phyloP scores from a whole-genome alignment of 345 rosid species.

The Euclidium syriacum region DNA sequence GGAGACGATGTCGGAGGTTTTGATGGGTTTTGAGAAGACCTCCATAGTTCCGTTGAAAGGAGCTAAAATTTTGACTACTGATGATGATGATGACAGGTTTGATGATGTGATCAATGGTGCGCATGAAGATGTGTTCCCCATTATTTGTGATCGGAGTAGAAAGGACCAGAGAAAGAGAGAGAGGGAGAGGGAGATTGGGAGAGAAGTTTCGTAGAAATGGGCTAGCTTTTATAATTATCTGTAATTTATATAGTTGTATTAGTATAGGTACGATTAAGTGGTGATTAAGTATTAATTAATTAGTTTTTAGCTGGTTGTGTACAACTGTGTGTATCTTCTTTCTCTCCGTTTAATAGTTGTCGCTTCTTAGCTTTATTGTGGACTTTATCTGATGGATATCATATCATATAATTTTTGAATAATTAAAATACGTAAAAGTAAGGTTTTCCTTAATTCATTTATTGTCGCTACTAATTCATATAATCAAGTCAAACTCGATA shows the following conservation, averaged over 20 bases:
- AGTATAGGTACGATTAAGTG: conserved; percentile 12
- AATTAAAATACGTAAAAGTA: background rate
- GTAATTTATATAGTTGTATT: conserved; percentile 7
- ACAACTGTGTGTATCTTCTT: conserved; percentile 28
- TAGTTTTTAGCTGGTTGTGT: conserved; percentile 16
- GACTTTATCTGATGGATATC: conserved; percentile 11
- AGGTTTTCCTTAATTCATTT: background rate
- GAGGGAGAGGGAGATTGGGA: background rate
- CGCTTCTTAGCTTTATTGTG: conserved; percentile 21
- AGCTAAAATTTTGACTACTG: conserved; percentile 27
- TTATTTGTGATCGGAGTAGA: conserved; percentile 4
- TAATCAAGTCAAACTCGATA: conserved; percentile 22
- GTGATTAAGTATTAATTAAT: conserved; percentile 15
- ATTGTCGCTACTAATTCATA: conserved; percentile 3
- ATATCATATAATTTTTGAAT: background rate
- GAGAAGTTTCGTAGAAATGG: conserved; percentile 7
- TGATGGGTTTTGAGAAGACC: conserved; percentile 23
- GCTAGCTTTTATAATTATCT: conserved; percentile 9
- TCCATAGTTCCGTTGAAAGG: conserved; percentile 27
- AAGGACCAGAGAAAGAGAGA: background rate
- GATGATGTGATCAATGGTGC: conserved; percentile 22
- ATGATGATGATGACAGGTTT: conserved; percentile 22
- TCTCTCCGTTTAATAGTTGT: conserved; percentile 22
- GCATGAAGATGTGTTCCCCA: conserved; percentile 37
- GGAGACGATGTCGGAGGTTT: conserved; percentile 23